Evolutionary conservation across 306 rosid genomes (phyloP), one percentile per base, ranked within the genome.

Genomic region (Senna tora): DNA sequence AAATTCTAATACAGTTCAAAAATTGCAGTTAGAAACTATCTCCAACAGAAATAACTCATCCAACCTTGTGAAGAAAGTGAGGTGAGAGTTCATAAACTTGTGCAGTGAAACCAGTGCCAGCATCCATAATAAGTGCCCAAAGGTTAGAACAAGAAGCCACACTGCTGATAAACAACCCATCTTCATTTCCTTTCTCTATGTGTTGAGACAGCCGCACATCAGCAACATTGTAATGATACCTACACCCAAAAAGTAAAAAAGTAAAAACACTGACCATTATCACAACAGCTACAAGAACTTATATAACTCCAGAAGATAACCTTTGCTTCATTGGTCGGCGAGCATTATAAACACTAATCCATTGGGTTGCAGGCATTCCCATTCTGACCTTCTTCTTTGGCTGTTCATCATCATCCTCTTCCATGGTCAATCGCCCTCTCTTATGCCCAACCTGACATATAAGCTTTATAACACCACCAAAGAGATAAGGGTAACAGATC

Each of bases 41-140:
- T 33, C 11, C 30, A 60, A 62, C 14, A 9, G 34, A 36, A 73
- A 32, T 33, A 22, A 56, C 25, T 51, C 75, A n/a, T 5, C 34
- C n/a, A 62, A 87, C 96, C 92, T 89, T 89, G 72, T 87, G 96
- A 79, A 89, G 92, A 75, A 80, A 89, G 64, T 32, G 11, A 4
- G 90, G 87, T 16, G 90, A 81, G 43, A 89, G 85, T 77, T 84
- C 87, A 74, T 89, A 77, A 77, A 89, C 88, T 81, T 89, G 96
- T 15, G 85, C 68, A 14, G 80, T 63, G 66, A 89, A 87, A 41
- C 87, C 88, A 70, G 96, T 87, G 76, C 96, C 96, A 38, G 92
- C 96, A 84, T 89, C 96, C 96, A 89, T 87, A 32, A 89, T 87
- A 16, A 89, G 58, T 43, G 96, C 92, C 96, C 96, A 89, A 39